Evolutionary conservation across 2,329 filamentous ascomycete genomes (phyloP).

Genomic region (Cladobotryum mycophilum): DNA sequence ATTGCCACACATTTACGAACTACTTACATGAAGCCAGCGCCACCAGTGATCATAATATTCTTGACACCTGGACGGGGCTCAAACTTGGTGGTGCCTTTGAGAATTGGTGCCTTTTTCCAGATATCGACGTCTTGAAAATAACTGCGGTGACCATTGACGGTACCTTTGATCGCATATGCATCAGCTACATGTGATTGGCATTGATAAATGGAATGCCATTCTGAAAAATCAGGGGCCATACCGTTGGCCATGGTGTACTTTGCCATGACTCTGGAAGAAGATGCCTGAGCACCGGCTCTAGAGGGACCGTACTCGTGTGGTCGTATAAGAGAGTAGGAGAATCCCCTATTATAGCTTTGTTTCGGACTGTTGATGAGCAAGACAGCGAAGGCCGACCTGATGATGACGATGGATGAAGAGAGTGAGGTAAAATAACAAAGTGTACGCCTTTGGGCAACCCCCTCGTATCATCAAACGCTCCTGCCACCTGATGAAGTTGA

Average conservation of each 20-base stretch:
- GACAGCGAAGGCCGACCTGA: neutral
- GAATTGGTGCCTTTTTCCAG: constrained; percentile 65
- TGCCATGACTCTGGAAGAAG: constrained; percentile 8
- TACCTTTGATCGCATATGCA: neutral
- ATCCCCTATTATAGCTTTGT: too few relatives aligned
- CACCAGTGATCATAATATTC: constrained; percentile 80
- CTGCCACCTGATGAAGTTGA: neutral
- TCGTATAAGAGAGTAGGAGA: too few relatives aligned
- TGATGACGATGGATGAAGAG: neutral
- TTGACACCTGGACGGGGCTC: constrained; percentile 62
- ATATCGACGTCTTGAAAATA: constrained; percentile 56
- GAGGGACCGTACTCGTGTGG: neutral
- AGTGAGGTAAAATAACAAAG: neutral
- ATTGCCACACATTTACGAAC: neutral
- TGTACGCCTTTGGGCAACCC: constrained; percentile 2
- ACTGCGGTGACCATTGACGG: constrained; percentile 25
- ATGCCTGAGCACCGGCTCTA: neutral
- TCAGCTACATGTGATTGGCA: neutral
- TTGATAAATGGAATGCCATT: neutral
- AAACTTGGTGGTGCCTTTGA: constrained; percentile 65
- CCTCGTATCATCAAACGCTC: constrained; percentile 6
- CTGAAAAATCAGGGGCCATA: constrained; percentile 8
- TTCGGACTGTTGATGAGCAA: neutral
- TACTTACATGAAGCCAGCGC: constrained; percentile 77
- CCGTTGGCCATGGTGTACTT: constrained; percentile 11